phyloP scores from a whole-genome alignment of 805 yeast species.

The Kluyveromyces lactis region DNA sequence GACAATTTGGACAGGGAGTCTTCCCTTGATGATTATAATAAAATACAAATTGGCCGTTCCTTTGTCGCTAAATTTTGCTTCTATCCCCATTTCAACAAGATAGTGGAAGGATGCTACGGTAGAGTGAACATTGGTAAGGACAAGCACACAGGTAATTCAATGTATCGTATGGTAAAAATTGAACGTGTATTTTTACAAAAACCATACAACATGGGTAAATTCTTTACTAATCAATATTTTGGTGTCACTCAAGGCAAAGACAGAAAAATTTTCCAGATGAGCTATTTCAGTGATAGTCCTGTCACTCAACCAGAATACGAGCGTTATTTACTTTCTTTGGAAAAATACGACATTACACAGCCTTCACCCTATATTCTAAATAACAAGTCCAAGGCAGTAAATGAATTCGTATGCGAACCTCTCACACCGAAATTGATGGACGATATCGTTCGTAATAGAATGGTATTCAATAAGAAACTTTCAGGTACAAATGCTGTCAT shows the following conservation, averaged over 20 bases:
- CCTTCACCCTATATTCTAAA: constrained; percentile 61
- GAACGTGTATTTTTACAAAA: constrained; percentile 50
- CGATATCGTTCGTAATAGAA: constrained; percentile 67
- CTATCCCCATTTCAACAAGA: constrained; percentile 70
- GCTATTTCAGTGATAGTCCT: constrained; percentile 69
- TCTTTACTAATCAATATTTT: constrained; percentile 49
- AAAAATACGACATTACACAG: constrained; percentile 37
- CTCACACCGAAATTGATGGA: constrained; percentile 69
- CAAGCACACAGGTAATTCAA: constrained; percentile 49
- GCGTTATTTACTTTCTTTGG: constrained; percentile 54
- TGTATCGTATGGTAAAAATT: constrained; percentile 78
- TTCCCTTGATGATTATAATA: constrained; percentile 57
- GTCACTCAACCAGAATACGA: constrained; percentile 66
- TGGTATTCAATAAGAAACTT: constrained; percentile 46
- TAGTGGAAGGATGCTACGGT: constrained; percentile 67
- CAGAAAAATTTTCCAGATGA: constrained; percentile 68
- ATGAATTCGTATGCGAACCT: constrained; percentile 53
- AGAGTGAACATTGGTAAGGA: constrained; percentile 75
- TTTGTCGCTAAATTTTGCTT: constrained; percentile 67
- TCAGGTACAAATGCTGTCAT: constrained; percentile 71
- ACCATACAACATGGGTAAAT: constrained; percentile 43
- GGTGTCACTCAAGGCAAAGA: constrained; percentile 77
- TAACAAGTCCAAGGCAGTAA: constrained; percentile 54
- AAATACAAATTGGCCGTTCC: constrained; percentile 68
- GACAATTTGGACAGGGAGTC: constrained; percentile 37